Evolutionary conservation across 805 yeast genomes (phyloP), one percentile per base, ranked within the genome.

Genomic region (Pichia cephalocereana): DNA sequence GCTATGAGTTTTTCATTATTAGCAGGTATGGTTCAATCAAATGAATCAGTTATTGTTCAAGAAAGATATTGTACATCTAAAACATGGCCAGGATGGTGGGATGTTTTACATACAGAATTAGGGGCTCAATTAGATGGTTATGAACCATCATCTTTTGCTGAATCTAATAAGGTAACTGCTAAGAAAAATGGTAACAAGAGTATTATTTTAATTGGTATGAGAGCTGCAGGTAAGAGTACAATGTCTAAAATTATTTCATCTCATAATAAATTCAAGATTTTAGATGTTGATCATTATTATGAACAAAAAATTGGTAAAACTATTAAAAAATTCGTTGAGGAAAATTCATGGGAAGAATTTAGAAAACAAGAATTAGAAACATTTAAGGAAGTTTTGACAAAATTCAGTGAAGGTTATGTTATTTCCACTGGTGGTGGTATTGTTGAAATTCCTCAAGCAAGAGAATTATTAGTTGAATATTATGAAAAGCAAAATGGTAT

Each of bases 81-180:
- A 70, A 93, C 99, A 0, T 93, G 99, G 99, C 99, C 99, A 19
- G 98, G 97, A 38, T 93, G 99, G 99, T 93, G 99, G 99, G 99
- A 93, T 67, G 76, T 82, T 36, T 71, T 93, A 53, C 89, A 82
- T 62, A 76, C 84, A 44, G 68, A 74, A 43, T 78, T 93, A 57
- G 75, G 80, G 19, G 83, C 78, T 27, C 58, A 66, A 11, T 65
- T 93, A 37, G 84, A 80, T 58, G 99, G 99, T 27, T 72, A 72
- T 57, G 95, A 86, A 60, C 52, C 49, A 48, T 53, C 49, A 51
- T 52, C 49, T 44, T n/a, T 55, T 18, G 49, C 54, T 14, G 52
- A 51, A 12, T n/a, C 51, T 14, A 39, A 49, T 14, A 23, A 23
- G 7, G 26, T 6, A 23, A 41, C 32, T 14, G 51, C 54, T n/a